Percentiles rank a stretch among this genome's conserved stretches.
These are phyloP conservation scores for Cytospora schulzeri DNA, from an alignment of 2,329 filamentous ascomycete species.

Conservation along the genomic window DNA sequence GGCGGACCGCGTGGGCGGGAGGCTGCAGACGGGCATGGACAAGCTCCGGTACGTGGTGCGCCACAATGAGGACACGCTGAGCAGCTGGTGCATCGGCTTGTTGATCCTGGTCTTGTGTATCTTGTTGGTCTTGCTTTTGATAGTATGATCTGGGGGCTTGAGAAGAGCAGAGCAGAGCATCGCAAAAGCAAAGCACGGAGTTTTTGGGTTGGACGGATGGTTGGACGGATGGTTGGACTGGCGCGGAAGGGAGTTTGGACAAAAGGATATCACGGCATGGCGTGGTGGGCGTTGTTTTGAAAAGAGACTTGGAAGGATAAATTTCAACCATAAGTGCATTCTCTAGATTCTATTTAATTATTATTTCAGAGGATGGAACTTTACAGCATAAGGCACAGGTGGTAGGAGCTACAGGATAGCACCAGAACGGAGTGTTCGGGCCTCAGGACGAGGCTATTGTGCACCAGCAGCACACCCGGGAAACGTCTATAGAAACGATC, in stretches of 20 bases:
- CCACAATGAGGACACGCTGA: constrained; percentile 85
- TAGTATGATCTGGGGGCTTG: constrained; percentile 47
- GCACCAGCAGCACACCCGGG: no score
- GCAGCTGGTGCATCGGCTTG: constrained; percentile 87
- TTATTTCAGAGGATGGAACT: neutral
- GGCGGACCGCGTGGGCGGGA: constrained; percentile 83
- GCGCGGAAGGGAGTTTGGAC: neutral
- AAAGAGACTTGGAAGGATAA: neutral
- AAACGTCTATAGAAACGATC: no score
- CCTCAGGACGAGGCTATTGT: no score
- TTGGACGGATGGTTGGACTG: neutral
- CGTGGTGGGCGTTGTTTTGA: neutral
- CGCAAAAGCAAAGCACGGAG: neutral
- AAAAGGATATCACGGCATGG: neutral
- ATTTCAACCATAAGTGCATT: neutral
- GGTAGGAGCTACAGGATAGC: neutral
- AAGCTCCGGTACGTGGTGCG: constrained; percentile 83
- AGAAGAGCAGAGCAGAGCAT: constrained; percentile 4
- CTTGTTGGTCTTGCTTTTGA: constrained; percentile 75
- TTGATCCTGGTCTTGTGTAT: constrained; percentile 88
- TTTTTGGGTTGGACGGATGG: constrained; percentile 7
- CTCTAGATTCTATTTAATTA: neutral
- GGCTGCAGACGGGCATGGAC: constrained; percentile 82
- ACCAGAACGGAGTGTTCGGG: no score
- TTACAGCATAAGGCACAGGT: neutral